These are phyloP conservation scores for Lodderomyces beijingensis DNA, from an alignment of 1,139 yeast species.

Conservation along the genomic window DNA sequence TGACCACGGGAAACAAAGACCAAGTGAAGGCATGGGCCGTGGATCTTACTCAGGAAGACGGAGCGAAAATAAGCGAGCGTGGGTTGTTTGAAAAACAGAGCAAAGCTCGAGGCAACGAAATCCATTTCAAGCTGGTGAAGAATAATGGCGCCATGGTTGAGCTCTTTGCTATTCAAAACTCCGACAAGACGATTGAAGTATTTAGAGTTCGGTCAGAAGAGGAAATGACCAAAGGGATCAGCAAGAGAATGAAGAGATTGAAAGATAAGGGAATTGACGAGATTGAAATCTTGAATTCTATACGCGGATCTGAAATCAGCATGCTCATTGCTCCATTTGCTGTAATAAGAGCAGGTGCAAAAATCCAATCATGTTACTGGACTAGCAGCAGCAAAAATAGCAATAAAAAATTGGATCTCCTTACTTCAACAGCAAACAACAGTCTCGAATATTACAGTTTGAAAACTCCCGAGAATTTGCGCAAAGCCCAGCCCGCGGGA, in stretches of 20 bases:
- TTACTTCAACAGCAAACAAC: slow-evolving; percentile 67
- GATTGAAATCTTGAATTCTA: slow-evolving; percentile 54
- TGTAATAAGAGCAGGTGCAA: slow-evolving; percentile 52
- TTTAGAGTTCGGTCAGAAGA: slow-evolving; percentile 74
- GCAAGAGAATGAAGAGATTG: slow-evolving; percentile 76
- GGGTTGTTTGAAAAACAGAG: slow-evolving; percentile 78
- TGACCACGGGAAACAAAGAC: slow-evolving; percentile 77
- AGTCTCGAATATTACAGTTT: slow-evolving; percentile 66
- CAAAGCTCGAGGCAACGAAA: slow-evolving; percentile 64
- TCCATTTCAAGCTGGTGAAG: slow-evolving; percentile 45
- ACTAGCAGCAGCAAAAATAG: slow-evolving; percentile 27
- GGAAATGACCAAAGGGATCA: slow-evolving; percentile 74
- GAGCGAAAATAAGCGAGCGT: slow-evolving; percentile 49
- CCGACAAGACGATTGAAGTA: slow-evolving; percentile 77
- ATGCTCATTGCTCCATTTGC: slow-evolving; percentile 63
- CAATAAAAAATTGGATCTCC: slow-evolving; percentile 47
- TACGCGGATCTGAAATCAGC: slow-evolving; percentile 52
- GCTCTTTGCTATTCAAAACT: slow-evolving; percentile 67
- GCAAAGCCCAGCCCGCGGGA: slow-evolving; percentile 41
- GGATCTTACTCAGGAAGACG: slow-evolving; percentile 50
- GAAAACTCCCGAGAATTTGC: slow-evolving; percentile 41
- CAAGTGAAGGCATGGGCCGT: slow-evolving; percentile 82
- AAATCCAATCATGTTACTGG: slow-evolving; percentile 58
- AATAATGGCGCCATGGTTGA: slow-evolving; percentile 22
- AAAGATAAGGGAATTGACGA: slow-evolving; percentile 61